A percentile compares a stretch with the other conserved stretches of the same genome.
phyloP scores from a whole-genome alignment of 148 eudicot genomes.

The Rhododendron ferrugineum region DNA sequence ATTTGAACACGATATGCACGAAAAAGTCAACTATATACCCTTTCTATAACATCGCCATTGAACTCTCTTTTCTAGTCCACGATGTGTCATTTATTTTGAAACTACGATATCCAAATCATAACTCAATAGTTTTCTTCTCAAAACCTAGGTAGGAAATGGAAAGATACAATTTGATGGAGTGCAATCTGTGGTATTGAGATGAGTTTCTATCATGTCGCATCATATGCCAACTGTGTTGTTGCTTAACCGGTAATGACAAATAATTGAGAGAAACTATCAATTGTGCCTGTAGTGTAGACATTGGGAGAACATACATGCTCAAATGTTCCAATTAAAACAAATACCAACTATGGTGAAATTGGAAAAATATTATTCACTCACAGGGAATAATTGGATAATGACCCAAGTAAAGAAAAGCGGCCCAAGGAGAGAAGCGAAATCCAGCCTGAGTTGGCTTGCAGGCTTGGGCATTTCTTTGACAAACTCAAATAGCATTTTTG shows the following conservation, averaged over 20 bases:
- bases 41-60: neutral
- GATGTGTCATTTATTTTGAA: neutral
- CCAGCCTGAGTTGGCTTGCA: conserved; percentile 47
- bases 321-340: neutral
- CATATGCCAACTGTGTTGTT: neutral
- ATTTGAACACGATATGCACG: neutral
- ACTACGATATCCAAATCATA: neutral
- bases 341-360: neutral
- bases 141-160: neutral
- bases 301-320: neutral
- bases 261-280: neutral
- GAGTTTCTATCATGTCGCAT: neutral
- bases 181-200: neutral
- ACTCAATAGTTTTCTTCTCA: neutral
- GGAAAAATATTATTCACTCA: conserved; percentile 32
- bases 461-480: conserved; percentile 96
- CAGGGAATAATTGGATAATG: conserved; percentile 72
- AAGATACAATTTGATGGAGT: neutral
- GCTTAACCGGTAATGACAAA: neutral
- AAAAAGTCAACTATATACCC: neutral
- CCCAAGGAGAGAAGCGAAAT: conserved; percentile 71
- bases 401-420: conserved; percentile 85
- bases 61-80: neutral
- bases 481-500: conserved; percentile 62
- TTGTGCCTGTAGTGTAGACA: neutral